phyloP scores from a whole-genome alignment of 2,329 filamentous ascomycete species.

The Ophiostoma piceae region DNA sequence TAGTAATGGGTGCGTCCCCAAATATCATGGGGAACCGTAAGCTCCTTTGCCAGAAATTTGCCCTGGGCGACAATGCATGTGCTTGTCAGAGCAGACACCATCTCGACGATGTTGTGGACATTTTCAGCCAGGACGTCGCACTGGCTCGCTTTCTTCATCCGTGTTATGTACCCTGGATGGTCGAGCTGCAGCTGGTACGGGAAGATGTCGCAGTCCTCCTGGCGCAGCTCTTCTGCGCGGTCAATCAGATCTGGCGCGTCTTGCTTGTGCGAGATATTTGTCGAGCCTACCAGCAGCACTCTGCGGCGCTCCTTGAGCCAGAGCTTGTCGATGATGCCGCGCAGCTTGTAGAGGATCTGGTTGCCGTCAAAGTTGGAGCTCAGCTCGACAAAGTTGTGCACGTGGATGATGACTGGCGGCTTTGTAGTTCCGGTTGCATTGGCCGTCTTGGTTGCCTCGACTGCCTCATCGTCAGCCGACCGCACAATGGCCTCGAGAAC shows the following conservation, averaged over 20 bases:
- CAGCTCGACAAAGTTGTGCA: conserved; percentile 78
- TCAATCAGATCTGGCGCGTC: conserved; percentile 31
- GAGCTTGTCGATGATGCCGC: conserved; percentile 64
- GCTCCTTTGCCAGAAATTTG: not conserved
- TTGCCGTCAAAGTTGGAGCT: conserved; percentile 63
- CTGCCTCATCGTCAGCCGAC: conserved; percentile 37
- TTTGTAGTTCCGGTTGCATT: not conserved
- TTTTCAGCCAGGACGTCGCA: conserved; percentile 44
- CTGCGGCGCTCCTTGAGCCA: conserved; percentile 63
- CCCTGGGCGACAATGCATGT: not conserved
- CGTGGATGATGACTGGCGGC: conserved; percentile 60
- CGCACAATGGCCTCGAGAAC: conserved; percentile 53
- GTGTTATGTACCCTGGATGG: conserved; percentile 15
- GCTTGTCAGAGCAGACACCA: conserved; percentile 40
- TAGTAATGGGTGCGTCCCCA: no score
- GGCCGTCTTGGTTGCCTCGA: not conserved
- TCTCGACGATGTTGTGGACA: conserved; percentile 43
- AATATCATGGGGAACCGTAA: no score
- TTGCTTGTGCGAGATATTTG: conserved; percentile 57
- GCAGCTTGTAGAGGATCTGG: conserved; percentile 63
- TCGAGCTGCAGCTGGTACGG: conserved; percentile 29
- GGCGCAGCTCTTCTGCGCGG: conserved; percentile 33
- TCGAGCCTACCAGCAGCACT: conserved; percentile 67
- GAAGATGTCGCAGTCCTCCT: conserved; percentile 33
- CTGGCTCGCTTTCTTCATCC: conserved; percentile 27